A percentile compares a stretch with the other conserved stretches of the same genome.
phyloP scores from a whole-genome alignment of 306 rosid genomes.

The Cicer judaicum region DNA sequence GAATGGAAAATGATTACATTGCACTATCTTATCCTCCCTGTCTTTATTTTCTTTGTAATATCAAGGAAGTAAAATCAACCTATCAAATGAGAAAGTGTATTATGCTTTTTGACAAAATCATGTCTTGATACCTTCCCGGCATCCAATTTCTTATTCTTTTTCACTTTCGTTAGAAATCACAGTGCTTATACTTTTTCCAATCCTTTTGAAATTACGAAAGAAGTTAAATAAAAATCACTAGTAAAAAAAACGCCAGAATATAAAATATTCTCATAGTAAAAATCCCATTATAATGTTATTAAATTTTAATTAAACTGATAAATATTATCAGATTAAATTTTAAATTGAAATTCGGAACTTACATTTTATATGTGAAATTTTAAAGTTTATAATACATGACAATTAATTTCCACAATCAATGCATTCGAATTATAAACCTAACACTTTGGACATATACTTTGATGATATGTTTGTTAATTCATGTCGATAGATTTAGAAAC shows the following conservation, averaged over 20 bases:
- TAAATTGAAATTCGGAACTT: no score
- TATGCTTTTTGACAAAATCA: constrained; percentile 1
- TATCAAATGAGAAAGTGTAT: neutral
- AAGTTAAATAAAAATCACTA: neutral
- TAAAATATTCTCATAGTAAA: neutral
- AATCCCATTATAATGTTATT: no score
- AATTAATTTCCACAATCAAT: neutral
- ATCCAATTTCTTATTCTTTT: neutral
- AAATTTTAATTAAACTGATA: no score
- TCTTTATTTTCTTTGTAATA: no score
- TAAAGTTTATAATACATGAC: neutral
- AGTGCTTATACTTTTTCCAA: neutral
- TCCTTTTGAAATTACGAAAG: neutral
- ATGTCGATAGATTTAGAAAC: constrained; percentile 2
- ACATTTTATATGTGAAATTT: no score
- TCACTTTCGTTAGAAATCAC: neutral
- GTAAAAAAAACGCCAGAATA: neutral
- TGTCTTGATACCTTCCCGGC: neutral
- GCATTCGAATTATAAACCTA: neutral
- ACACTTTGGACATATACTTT: neutral
- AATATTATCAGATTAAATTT: no score
- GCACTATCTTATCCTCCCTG: no score
- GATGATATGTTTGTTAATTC: neutral
- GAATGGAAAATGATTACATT: no score
- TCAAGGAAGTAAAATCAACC: neutral